Base-by-base conservation (phyloP, 345 rosid genomes). In the Conringia planisiliqua region DNA sequence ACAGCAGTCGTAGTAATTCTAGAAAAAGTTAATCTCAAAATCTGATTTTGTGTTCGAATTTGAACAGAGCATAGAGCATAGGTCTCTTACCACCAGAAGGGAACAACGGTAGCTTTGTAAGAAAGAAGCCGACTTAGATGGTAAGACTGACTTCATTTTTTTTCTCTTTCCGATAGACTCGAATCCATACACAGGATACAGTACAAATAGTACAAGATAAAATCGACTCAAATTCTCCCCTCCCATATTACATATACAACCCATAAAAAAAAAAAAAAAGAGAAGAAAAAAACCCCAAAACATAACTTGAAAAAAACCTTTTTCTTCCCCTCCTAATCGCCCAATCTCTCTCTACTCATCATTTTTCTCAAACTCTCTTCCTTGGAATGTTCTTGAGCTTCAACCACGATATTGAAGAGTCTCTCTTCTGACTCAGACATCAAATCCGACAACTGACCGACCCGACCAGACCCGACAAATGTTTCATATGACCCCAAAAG, bases 161-260 rank as follows among this genome's bases (percentile, higher is more conserved):
- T 30, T 35, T 6, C 8, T 33, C 29, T 70, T 70, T 10, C 42
- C 2, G 44, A 22, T 32, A 61, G 71, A 69, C 52, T 42, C 64
- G 40, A 76, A 42, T 43, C 64, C 57, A 51, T 54, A 76, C 75
- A 70, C 43, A 26, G 11, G 55, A 62, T 47, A 56, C 27, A 32
- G 3, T 35, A 24, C 46, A 74, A 68, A 62, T 47, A 70, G 52
- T 70, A 46, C 54, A 63, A 70, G 18, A 54, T 29, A 63, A 62
- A 77, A 70, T 54, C 48, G 71, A 76, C 71, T 62, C 65, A 13
- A 35, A 22, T 69, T 46, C 51, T 70, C 80, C 66, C 64, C 64
- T 65, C n/a, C 67, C 76, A 57, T 70, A 63, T 70, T 70, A 70
- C 76, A 77, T 77, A 70, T 57, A 77, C 76, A 76, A 8, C 66